These are phyloP conservation scores for Penicillium canariense DNA, from an alignment of 495 filamentous ascomycete genomes.

Conservation along the genomic window DNA sequence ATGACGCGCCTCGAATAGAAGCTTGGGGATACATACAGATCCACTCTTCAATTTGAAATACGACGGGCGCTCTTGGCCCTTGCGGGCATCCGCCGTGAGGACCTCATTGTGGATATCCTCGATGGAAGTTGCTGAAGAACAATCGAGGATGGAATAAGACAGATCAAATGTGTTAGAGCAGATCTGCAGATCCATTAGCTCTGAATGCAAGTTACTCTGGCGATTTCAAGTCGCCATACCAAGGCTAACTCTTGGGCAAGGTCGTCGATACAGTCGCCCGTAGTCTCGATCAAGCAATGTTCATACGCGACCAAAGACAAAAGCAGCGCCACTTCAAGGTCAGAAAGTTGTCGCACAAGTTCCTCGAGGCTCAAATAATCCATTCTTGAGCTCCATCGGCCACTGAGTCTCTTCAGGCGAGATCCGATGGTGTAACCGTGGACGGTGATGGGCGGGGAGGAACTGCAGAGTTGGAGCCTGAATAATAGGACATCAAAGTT, in stretches of 20 bases:
- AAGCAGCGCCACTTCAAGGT: constrained; percentile 83
- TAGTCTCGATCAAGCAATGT: constrained; percentile 84
- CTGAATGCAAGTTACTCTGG: not conserved
- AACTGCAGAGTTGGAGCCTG: constrained; percentile 10
- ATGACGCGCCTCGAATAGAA: not conserved
- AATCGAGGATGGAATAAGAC: constrained; percentile 63
- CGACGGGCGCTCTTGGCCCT: constrained; percentile 13
- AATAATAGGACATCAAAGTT: constrained; percentile 2
- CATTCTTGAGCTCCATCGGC: constrained; percentile 44
- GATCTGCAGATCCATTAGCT: constrained; percentile 45
- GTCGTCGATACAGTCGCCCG: constrained; percentile 56
- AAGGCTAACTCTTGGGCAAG: constrained; percentile 70
- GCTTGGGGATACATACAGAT: constrained; percentile 15
- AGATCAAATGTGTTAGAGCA: constrained; percentile 70
- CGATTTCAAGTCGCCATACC: constrained; percentile 38
- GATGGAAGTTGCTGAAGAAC: constrained; percentile 65
- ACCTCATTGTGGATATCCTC: constrained; percentile 77
- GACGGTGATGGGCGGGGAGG: not conserved
- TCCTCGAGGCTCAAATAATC: constrained; percentile 57
- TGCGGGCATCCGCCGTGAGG: constrained; percentile 40
- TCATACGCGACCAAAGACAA: constrained; percentile 75
- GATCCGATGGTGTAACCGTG: constrained; percentile 1
- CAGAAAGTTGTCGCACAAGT: constrained; percentile 71
- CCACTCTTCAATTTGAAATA: constrained; percentile 20
- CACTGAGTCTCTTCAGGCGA: not conserved